These are phyloP conservation scores for Penicillium verrucosum DNA, from an alignment of 2,329 filamentous ascomycete genomes.

Conservation along the genomic window DNA sequence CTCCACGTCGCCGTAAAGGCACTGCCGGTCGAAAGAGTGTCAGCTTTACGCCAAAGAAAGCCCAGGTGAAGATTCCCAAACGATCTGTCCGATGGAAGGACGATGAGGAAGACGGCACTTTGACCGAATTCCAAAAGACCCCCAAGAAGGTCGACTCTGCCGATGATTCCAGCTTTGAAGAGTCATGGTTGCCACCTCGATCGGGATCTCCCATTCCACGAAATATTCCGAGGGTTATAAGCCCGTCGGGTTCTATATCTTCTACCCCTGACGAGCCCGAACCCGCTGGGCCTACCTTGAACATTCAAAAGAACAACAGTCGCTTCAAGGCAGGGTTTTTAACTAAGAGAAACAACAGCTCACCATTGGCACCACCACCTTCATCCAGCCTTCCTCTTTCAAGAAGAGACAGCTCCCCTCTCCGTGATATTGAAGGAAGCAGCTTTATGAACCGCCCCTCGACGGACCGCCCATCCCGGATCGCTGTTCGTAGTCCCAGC, in stretches of 20 bases:
- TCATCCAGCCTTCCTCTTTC: slow-evolving; percentile 60
- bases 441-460: slow-evolving; percentile 50
- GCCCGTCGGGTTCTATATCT: slow-evolving; percentile 50
- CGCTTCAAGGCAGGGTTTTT: slow-evolving; percentile 89
- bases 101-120: slow-evolving; percentile 77
- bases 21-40: slow-evolving; percentile 66
- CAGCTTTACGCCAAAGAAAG: slow-evolving; percentile 75
- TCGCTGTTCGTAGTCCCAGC: slow-evolving; percentile 40
- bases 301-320: slow-evolving; percentile 63
- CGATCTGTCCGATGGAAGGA: slow-evolving; percentile 88
- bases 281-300: slow-evolving; percentile 57
- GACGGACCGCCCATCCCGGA: slow-evolving; percentile 39
- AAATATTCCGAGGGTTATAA: slow-evolving; percentile 44
- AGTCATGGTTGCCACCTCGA: slow-evolving; percentile 44
- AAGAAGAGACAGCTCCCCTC: slow-evolving; percentile 55
- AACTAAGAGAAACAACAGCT: slow-evolving; percentile 64
- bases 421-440: slow-evolving; percentile 52
- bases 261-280: slow-evolving; percentile 48
- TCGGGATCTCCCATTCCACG: slow-evolving; percentile 51
- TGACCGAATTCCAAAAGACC: slow-evolving; percentile 90
- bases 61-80: slow-evolving; percentile 61
- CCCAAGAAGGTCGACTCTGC: slow-evolving; percentile 66
- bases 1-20: slow-evolving; percentile 74
- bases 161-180: slow-evolving; percentile 55
- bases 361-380: slow-evolving; percentile 59